Conservation (phyloP, 2,329 filamentous ascomycete species). For the Aspergillus tubingensis region DNA sequence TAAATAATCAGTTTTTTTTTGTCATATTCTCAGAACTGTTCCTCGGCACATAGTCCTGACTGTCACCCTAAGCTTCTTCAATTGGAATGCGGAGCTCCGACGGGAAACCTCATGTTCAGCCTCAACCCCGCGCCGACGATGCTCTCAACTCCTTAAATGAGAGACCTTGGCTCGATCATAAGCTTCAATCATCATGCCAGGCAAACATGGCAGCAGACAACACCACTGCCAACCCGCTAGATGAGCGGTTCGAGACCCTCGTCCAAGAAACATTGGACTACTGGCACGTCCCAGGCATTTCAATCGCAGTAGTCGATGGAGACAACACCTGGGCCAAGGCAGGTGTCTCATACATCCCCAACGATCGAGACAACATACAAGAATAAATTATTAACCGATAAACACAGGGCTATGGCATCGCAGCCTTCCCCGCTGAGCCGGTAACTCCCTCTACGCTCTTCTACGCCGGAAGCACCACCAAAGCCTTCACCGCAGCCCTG, state of each 20-base stretch:
- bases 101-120: not conserved
- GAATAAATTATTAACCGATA: not conserved
- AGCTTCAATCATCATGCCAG: not conserved
- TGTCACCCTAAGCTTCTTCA: not conserved
- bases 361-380: not conserved
- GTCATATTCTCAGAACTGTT: too few species aligned
- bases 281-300: slow-evolving; percentile 6
- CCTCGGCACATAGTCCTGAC: not conserved
- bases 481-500: slow-evolving; percentile 55
- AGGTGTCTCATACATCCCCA: too few species aligned
- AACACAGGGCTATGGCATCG: slow-evolving; percentile 44
- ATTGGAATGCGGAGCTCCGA: not conserved
- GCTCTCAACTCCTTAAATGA: not conserved
- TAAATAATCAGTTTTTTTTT: not conserved
- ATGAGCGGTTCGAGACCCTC: not conserved
- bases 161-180: not conserved
- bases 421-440: slow-evolving; percentile 38
- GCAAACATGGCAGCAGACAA: not conserved
- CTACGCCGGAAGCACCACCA: slow-evolving; percentile 59
- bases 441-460: slow-evolving; percentile 55
- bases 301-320: slow-evolving; percentile 17
- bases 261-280: not conserved
- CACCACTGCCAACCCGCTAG: not conserved
- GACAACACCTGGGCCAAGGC: slow-evolving; percentile 11
- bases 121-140: not conserved